Evolutionary conservation across 306 rosid genomes (phyloP).

Genomic region (Sindora glabra): DNA sequence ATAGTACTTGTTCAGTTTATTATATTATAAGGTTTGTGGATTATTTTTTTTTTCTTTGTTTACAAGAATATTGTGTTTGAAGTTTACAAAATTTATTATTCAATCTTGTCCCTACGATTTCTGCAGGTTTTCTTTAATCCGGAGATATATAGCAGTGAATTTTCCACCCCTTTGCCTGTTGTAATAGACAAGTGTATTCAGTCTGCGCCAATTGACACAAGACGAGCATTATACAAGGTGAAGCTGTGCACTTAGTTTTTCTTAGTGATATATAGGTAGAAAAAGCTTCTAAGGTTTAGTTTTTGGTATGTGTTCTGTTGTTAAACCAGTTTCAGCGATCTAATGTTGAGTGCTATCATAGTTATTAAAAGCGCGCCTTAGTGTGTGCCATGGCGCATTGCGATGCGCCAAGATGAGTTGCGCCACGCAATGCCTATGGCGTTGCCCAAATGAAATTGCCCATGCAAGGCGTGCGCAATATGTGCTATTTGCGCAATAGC

Average conservation of each 20-base stretch:
- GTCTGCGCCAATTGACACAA: conserved; percentile 96
- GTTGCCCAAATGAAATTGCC: no score
- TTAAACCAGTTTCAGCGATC: neutral
- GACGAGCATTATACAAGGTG: conserved; percentile 95
- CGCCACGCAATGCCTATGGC: no score
- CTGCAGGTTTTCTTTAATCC: conserved; percentile 92
- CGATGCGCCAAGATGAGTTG: no score
- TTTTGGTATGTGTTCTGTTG: neutral
- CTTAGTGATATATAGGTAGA: neutral
- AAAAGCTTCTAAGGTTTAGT: conserved; percentile 3
- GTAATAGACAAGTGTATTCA: conserved; percentile 97
- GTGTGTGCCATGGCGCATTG: no score
- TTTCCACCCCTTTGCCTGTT: conserved; percentile 75
- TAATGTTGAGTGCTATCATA: neutral
- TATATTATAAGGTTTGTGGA: neutral
- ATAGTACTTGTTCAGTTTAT: neutral
- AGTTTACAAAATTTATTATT: neutral
- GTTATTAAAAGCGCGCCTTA: no score
- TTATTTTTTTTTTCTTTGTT: neutral
- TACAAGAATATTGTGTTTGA: neutral
- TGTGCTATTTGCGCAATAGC: no score
- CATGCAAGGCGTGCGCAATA: no score
- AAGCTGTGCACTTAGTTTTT: conserved; percentile 10
- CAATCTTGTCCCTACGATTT: conserved; percentile 2
- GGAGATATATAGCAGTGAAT: conserved; percentile 83